Percentiles rank a stretch among this genome's conserved stretches.
These are phyloP conservation scores for Verticillium nubilum DNA, from an alignment of 2,329 filamentous ascomycete species.

Conservation along the genomic window DNA sequence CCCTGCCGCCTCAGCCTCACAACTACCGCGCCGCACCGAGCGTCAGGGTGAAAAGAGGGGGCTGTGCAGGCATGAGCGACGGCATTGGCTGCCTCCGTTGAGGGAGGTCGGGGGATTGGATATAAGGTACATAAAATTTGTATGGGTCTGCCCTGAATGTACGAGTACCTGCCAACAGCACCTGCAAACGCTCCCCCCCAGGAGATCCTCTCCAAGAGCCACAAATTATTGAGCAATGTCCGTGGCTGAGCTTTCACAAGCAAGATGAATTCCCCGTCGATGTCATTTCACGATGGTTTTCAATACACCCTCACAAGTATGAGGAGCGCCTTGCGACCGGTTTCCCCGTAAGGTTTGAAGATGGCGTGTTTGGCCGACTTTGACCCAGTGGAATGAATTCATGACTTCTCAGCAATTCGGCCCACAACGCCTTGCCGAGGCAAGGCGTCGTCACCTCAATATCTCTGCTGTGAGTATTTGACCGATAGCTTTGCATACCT, in stretches of 20 bases:
- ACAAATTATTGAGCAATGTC: not conserved
- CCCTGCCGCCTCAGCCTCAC: conserved; percentile 1
- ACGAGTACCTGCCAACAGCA: not conserved
- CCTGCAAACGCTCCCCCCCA: not conserved
- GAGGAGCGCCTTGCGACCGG: no score
- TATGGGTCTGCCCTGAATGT: not conserved
- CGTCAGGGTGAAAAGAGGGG: not conserved
- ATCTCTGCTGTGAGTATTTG: not conserved
- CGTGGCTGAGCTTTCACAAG: not conserved
- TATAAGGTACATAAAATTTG: not conserved
- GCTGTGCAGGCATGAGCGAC: conserved; percentile 1
- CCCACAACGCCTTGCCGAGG: no score
- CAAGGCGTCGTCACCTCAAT: not conserved
- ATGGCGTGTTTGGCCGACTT: no score
- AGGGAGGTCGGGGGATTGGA: not conserved
- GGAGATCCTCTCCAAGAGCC: not conserved
- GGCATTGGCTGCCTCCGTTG: conserved; percentile 2
- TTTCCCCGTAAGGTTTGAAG: no score
- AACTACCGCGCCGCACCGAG: not conserved
- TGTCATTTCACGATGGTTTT: not conserved
- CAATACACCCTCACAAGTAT: no score
- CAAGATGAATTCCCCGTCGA: not conserved
- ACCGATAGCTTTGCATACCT: no score
- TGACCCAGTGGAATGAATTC: no score
- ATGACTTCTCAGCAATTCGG: no score